These are phyloP conservation scores for Zygosaccharomyces sapae DNA, from an alignment of 1,139 yeast species.

Conservation along the genomic window DNA sequence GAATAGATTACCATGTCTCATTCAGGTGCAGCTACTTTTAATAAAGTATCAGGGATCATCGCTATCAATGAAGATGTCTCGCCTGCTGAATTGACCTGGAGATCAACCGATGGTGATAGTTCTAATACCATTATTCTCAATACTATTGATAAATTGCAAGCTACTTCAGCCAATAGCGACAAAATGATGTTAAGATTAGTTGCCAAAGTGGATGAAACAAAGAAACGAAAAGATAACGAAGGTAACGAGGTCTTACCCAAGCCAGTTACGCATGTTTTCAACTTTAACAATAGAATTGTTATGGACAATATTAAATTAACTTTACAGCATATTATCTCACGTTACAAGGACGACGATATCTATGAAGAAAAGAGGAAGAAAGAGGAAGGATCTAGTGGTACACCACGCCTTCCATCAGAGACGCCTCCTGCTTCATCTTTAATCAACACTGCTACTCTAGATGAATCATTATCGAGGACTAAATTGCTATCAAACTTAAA, in stretches of 20 bases:
- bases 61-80: constrained; percentile 60
- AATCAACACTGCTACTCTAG: constrained; percentile 40
- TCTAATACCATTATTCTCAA: constrained; percentile 46
- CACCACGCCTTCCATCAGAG: constrained; percentile 35
- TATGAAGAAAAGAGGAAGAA: constrained; percentile 33
- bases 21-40: constrained; percentile 65
- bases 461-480: constrained; percentile 45
- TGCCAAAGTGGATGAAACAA: constrained; percentile 39
- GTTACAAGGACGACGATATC: constrained; percentile 52
- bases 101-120: constrained; percentile 59
- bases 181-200: constrained; percentile 65
- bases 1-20: constrained; percentile 32
- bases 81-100: constrained; percentile 66
- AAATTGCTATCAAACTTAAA: constrained; percentile 62
- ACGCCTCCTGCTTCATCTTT: constrained; percentile 26
- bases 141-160: constrained; percentile 57
- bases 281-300: constrained; percentile 67
- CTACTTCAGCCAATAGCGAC: constrained; percentile 66
- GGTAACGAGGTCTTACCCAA: constrained; percentile 41
- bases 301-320: constrained; percentile 72
- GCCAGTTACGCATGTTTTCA: constrained; percentile 47
- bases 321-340: constrained; percentile 65
- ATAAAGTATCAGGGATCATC: constrained; percentile 64
- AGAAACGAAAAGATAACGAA: constrained; percentile 29
- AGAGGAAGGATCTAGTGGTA: constrained; percentile 24